Evolutionary conservation across 495 filamentous ascomycete genomes (phyloP), one percentile per base, ranked within the genome.

Genomic region (Podospora appendiculata): DNA sequence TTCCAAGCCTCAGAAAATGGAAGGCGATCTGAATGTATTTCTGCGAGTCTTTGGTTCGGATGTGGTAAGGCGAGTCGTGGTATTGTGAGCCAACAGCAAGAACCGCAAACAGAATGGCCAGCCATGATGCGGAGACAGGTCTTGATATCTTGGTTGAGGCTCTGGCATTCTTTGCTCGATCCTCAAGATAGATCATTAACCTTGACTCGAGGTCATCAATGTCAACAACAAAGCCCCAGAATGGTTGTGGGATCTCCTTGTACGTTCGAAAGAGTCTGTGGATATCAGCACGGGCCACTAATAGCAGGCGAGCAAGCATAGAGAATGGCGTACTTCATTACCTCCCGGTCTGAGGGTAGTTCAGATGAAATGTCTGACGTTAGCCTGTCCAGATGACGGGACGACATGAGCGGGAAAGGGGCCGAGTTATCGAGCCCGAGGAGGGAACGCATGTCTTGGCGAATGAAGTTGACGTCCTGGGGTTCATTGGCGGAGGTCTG

Each of bases 61-160:
- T 66, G 48, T 78, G 71, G 50, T 79, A 79, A 1, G 85, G 80
- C 7, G 86, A 74, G 57, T 84, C 81, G 4, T 87, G 86, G 48
- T 85, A 90, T 63, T 93, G 88, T n/a, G 84, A 87, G 13, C 87
- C 87, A 33, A 87, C 88, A 0, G 87, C 88, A 25, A 93, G 73
- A 0, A 89, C 82, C 5, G 86, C 86, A 65, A 92, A 92, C 7
- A 92, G 70, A 19, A 90, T 75, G 9, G 86, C 85, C 8, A 91
- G 76, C 82, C 68, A 90, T 60, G 68, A 81, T 64, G 67, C 85
- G 58, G 60, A 88, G 68, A 77, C 84, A 67, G 67, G 78, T 45
- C 70, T 78, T 13, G 69, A 70, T 13, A 71, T 70, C 47, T 74
- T 74, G 48, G 67, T 72, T 0, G 67, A 61, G 59, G 77, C 59